These are phyloP conservation scores for Pseudoneurospora amorphoporcata DNA, from an alignment of 495 filamentous ascomycete species.

Conservation along the genomic window DNA sequence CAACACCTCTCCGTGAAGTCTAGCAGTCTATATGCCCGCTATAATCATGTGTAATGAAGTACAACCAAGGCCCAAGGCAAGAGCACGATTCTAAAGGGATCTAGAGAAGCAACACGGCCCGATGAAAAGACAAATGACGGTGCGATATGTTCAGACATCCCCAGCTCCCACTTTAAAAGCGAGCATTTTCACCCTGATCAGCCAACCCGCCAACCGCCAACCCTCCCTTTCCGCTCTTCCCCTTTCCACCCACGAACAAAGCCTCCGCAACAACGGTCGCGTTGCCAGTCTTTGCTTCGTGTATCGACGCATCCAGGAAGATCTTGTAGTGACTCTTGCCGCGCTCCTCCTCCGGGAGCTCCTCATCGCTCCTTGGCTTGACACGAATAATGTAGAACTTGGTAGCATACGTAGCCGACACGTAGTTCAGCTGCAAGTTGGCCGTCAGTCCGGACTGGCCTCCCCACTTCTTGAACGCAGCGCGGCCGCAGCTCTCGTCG, in stretches of 20 bases:
- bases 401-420: slow-evolving; percentile 43
- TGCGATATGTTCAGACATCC: not conserved
- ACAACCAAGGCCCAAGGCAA: not conserved
- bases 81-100: not conserved
- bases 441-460: slow-evolving; percentile 48
- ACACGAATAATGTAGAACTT: slow-evolving; percentile 56
- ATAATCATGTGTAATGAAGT: not conserved
- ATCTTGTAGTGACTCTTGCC: slow-evolving; percentile 50
- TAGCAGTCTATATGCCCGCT: not conserved
- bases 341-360: slow-evolving; percentile 17
- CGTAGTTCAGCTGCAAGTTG: slow-evolving; percentile 55
- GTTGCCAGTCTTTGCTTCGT: slow-evolving; percentile 29
- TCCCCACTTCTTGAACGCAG: slow-evolving; percentile 36
- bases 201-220: not conserved
- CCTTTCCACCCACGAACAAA: slow-evolving; percentile 45
- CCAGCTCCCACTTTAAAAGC: not conserved
- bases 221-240: slow-evolving; percentile 2
- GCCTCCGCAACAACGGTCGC: slow-evolving; percentile 47
- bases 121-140: not conserved
- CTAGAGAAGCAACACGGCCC: not conserved
- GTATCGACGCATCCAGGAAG: slow-evolving; percentile 42
- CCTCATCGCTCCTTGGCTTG: slow-evolving; percentile 22
- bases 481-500: slow-evolving; percentile 53
- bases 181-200: not conserved
- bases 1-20: not conserved